Evolutionary conservation across 805 yeast genomes (phyloP).

Genomic region (Cyberlindnera japonica): DNA sequence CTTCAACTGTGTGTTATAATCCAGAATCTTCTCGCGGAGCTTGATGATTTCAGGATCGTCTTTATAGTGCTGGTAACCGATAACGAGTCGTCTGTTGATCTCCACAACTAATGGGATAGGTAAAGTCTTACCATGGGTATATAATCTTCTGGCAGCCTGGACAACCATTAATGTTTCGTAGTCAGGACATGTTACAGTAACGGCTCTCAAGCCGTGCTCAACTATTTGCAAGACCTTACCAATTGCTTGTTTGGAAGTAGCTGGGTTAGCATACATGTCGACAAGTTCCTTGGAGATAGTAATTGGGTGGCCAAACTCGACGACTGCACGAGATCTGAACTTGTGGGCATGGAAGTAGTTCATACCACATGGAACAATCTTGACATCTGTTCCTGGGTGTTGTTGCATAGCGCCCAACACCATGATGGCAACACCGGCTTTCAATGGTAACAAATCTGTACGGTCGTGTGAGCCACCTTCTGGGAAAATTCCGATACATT

Average conservation of each 20-base stretch:
- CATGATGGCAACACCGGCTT: slow-evolving; percentile 98
- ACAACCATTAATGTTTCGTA: slow-evolving; percentile 92
- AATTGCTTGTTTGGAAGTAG: slow-evolving; percentile 66
- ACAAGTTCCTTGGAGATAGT: slow-evolving; percentile 60
- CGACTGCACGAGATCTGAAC: slow-evolving; percentile 90
- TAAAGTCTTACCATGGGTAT: slow-evolving; percentile 68
- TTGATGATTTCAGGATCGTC: slow-evolving; percentile 64
- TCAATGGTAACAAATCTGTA: slow-evolving; percentile 83
- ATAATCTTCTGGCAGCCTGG: slow-evolving; percentile 90
- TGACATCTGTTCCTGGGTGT: slow-evolving; percentile 71
- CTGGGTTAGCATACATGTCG: slow-evolving; percentile 58
- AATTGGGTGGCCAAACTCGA: slow-evolving; percentile 91
- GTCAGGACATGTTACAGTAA: slow-evolving; percentile 90
- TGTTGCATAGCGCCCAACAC: slow-evolving; percentile 90
- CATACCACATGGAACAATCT: slow-evolving; percentile 96
- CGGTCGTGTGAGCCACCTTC: slow-evolving; percentile 99
- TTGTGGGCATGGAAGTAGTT: slow-evolving; percentile 95
- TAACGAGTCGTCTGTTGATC: slow-evolving; percentile 80
- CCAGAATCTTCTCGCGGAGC: slow-evolving; percentile 58
- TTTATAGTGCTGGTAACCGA: slow-evolving; percentile 73
- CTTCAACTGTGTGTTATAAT: slow-evolving; percentile 63
- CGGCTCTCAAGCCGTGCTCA: slow-evolving; percentile 76
- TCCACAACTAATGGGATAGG: slow-evolving; percentile 86
- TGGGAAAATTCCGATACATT: slow-evolving; percentile 90
- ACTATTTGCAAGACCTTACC: slow-evolving; percentile 66